Base-by-base conservation (phyloP, 1,139 yeast genomes). In the Magnusiomyces tetraspermus region DNA sequence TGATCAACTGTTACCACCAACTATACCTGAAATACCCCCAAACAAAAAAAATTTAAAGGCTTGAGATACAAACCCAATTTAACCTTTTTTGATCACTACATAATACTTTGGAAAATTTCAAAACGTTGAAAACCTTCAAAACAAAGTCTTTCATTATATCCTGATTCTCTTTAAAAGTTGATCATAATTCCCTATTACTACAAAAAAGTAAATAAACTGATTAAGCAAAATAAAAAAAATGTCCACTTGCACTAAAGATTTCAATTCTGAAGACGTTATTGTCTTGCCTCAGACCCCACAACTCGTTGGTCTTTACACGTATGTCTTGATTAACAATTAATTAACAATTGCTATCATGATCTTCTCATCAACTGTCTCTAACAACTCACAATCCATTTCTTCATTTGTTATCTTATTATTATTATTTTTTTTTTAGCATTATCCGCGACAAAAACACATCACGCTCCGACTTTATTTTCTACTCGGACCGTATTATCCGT, bases 381-480 rank as follows among this genome's bases (percentile, higher is more conserved):
- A 28, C 31, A 28, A 8, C 11, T 28, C 31, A 28, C 11, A 6
- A 28, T 28, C 33, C 11, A 11, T 28, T 28, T 22, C 21, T 19
- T 3, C 30, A 31, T 51, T 26, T 13, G 30, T n/a, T 40, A 26
- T 28, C 42, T 22, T 31, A 15, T 50, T 28, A 11, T 6, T 8
- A 8, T 28, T 28, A 6, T 28, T 28, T 31, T 40, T 22, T 21
- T 11, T 30, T 8, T 54, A 71, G 74, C 22, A 89, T 90, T 64
- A 89, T 92, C 63, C 83, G 98, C 66, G 88, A 87, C 67, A 78
- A 76, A 63, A 70, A 69, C 54, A 90, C 97, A 28, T 75, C 78
- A 57, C 79, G 97, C 63, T 87, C 94, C 1, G 97, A 92, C 66
- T 92, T 92, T 67, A 94, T 92, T 53, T 92, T 92, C 69, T 92